Conservation (phyloP, 1,139 yeast genomes). For the Pichia terricola region DNA sequence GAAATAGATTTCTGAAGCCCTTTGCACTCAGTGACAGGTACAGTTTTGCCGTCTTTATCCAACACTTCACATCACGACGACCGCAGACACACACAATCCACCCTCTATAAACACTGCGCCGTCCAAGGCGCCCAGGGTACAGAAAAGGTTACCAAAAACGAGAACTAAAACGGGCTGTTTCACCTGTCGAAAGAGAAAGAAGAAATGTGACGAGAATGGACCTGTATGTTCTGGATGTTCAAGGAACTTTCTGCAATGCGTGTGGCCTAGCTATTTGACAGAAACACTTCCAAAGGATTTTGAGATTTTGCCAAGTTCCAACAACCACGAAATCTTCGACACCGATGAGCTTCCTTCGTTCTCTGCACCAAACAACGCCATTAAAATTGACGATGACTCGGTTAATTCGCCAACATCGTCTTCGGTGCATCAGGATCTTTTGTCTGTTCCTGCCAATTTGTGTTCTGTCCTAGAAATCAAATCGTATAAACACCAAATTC, state of each 20-base stretch:
- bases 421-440: no score
- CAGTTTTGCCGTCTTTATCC: no score
- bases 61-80: no score
- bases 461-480: conserved; percentile 19
- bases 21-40: no score
- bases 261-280: conserved; percentile 29
- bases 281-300: conserved; percentile 28
- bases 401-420: no score
- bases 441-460: conserved; percentile 16
- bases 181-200: conserved; percentile 39
- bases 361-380: not conserved
- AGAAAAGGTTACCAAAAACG: no score
- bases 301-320: conserved; percentile 19
- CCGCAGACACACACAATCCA: no score
- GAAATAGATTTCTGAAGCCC: no score
- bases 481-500: conserved; percentile 15
- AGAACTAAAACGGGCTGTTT: conserved; percentile 37
- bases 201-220: conserved; percentile 38
- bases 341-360: not conserved
- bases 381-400: not conserved
- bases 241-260: conserved; percentile 31
- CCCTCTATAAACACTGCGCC: no score
- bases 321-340: not conserved
- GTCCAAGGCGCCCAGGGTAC: no score
- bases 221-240: conserved; percentile 34